phyloP scores from a whole-genome alignment of 228 moss, liverwort and hornwort species.

The Sphagnum fallax region DNA sequence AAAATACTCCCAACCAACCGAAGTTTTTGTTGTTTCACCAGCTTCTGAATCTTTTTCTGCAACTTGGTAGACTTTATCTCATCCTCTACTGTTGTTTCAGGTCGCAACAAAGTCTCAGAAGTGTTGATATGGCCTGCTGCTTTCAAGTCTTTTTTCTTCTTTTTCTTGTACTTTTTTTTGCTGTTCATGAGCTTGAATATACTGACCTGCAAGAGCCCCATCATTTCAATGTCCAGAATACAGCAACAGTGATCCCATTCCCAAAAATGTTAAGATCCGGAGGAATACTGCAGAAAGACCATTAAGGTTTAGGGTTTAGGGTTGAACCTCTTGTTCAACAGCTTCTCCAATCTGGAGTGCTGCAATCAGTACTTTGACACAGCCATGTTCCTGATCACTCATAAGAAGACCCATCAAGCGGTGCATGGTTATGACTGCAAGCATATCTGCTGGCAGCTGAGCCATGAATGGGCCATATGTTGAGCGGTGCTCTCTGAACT shows the following conservation, averaged over 20 bases:
- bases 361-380: slow-evolving; percentile 59
- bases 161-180: slow-evolving; percentile 23
- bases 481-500: slow-evolving; percentile 50
- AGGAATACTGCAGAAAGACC: too few relatives aligned
- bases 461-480: slow-evolving; percentile 62
- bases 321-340: slow-evolving; percentile 68
- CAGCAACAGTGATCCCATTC: too few relatives aligned
- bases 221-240: background rate
- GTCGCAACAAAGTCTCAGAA: background rate
- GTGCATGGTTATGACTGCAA: slow-evolving; percentile 98
- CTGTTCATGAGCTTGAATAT: slow-evolving; percentile 54
- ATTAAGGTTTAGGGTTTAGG: background rate
- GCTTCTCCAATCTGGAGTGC: slow-evolving; percentile 43
- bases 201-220: slow-evolving; percentile 40
- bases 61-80: slow-evolving; percentile 29
- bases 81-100: slow-evolving; percentile 11
- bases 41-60: slow-evolving; percentile 58
- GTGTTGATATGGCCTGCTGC: background rate
- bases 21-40: slow-evolving; percentile 64
- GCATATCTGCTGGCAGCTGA: slow-evolving; percentile 83
- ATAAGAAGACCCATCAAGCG: slow-evolving; percentile 82
- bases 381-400: slow-evolving; percentile 60
- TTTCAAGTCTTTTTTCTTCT: slow-evolving; percentile 8
- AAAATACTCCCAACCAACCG: slow-evolving; percentile 55
- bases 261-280: too few relatives aligned